phyloP scores from a whole-genome alignment of 2,329 filamentous ascomycete species.

The Fusarium subtropicale region DNA sequence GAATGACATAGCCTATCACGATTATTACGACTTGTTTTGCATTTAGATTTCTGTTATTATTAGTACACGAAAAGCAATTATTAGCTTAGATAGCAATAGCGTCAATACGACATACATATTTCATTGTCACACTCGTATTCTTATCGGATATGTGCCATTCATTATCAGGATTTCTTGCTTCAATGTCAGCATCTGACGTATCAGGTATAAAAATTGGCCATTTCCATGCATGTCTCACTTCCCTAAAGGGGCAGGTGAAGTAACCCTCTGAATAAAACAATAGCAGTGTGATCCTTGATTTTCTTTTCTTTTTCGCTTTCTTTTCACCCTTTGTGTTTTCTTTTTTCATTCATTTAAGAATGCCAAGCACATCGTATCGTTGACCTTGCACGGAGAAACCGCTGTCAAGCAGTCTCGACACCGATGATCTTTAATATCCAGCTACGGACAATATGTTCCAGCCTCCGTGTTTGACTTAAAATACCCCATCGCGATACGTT shows the following conservation, averaged over 20 bases:
- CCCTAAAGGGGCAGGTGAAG: neutral
- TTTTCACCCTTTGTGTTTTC: too few species aligned
- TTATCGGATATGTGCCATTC: neutral
- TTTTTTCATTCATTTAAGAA: too few species aligned
- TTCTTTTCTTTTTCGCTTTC: fast-evolving
- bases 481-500: neutral
- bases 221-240: neutral
- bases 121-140: neutral
- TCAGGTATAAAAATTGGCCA: neutral
- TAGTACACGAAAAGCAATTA: conserved; percentile 12
- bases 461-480: neutral
- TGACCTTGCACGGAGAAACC: fast-evolving
- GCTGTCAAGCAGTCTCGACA: neutral
- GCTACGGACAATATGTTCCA: too few species aligned
- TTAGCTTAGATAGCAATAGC: conserved; percentile 26
- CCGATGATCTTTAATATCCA: neutral
- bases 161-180: neutral
- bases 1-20: conserved; percentile 24
- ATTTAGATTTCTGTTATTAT: conserved; percentile 19
- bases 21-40: conserved; percentile 23
- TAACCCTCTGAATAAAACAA: neutral
- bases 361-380: neutral
- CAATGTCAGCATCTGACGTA: neutral
- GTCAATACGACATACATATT: conserved; percentile 28
- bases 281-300: too few species aligned